A percentile compares a stretch with the other conserved stretches of the same genome.
Conservation (phyloP, 1,284 basidiomycete species). For the Blastosporella zonata region DNA sequence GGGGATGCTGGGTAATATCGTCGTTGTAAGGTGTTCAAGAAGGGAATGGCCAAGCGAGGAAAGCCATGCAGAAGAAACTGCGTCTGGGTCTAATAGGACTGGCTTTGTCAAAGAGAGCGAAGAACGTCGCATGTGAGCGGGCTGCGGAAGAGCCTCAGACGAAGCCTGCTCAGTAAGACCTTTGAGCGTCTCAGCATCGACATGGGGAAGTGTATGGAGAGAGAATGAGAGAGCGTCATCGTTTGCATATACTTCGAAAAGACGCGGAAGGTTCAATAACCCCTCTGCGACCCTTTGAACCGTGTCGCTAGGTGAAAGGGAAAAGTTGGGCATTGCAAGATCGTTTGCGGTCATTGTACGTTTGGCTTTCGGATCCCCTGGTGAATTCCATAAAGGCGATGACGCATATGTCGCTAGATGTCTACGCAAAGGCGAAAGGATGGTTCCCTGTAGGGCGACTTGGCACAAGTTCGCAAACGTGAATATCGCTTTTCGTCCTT, state of each 20-base stretch:
- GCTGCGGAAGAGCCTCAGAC: conserved; percentile 26
- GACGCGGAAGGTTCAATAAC: conserved; percentile 85
- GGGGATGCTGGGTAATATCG: conserved; percentile 62
- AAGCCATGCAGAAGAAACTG: conserved; percentile 86
- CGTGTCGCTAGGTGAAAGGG: conserved; percentile 84
- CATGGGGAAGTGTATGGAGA: conserved; percentile 72
- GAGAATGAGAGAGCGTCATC: conserved; percentile 91
- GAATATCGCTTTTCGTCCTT: conserved; percentile 58
- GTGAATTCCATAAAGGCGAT: conserved; percentile 65
- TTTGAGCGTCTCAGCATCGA: conserved; percentile 59
- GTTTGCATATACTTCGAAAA: conserved; percentile 93
- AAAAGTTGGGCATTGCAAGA: conserved; percentile 88
- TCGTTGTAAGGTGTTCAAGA: conserved; percentile 65
- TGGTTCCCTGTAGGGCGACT: conserved; percentile 72
- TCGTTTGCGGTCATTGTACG: conserved; percentile 49
- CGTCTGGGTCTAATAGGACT: conserved; percentile 58
- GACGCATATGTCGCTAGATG: conserved; percentile 74
- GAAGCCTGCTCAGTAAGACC: conserved; percentile 39
- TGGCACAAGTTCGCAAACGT: conserved; percentile 76
- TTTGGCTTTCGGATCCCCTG: conserved; percentile 43
- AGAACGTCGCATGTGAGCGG: conserved; percentile 34
- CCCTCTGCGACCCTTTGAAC: conserved; percentile 92
- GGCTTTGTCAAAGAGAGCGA: conserved; percentile 35
- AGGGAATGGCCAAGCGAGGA: conserved; percentile 83
- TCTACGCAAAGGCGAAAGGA: conserved; percentile 80